Conservation (phyloP, 2,329 filamentous ascomycete genomes). For the Alternaria sp. region DNA sequence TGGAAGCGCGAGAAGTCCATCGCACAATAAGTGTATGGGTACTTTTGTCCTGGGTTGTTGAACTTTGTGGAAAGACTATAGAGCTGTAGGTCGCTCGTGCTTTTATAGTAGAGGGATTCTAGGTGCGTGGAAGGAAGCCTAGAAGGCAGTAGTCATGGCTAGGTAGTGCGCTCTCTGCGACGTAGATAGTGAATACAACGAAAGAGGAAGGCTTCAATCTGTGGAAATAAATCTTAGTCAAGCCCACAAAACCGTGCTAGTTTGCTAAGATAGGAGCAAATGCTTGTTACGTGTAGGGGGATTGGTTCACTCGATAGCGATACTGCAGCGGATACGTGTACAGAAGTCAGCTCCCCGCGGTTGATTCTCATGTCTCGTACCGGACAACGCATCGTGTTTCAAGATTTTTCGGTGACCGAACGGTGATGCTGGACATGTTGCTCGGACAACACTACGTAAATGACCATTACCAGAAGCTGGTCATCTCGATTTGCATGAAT, state of each 20-base stretch:
- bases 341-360: neutral
- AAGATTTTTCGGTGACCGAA: neutral
- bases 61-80: neutral
- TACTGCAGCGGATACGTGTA: neutral
- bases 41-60: neutral
- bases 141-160: too few relatives aligned
- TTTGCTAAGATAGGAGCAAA: neutral
- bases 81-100: neutral
- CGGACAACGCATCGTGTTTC: neutral
- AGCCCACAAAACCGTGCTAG: neutral
- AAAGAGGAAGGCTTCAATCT: neutral
- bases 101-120: neutral
- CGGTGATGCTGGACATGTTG: neutral
- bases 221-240: neutral
- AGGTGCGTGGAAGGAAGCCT: neutral
- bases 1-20: slow-evolving; percentile 35
- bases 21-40: neutral
- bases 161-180: too few relatives aligned
- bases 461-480: neutral
- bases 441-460: neutral
- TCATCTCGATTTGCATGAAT: neutral
- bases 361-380: neutral
- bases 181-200: neutral
- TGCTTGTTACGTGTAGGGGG: neutral
- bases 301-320: neutral